Conservation (phyloP, 768 basidiomycete species). For the Boletus sp. region DNA sequence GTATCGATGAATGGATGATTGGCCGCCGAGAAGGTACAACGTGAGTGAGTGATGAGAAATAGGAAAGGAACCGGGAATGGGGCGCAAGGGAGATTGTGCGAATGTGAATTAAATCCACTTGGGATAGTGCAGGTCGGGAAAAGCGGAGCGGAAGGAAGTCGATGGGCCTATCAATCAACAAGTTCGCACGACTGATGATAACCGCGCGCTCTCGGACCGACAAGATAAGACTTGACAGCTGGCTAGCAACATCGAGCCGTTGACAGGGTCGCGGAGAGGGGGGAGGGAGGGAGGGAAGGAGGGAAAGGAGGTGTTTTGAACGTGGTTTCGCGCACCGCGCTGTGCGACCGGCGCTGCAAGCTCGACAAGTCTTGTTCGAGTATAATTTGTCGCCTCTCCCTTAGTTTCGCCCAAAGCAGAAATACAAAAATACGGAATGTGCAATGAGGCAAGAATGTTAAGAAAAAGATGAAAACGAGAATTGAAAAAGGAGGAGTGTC, state of each 20-base stretch:
- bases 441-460: constrained; percentile 33
- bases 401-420: constrained; percentile 24
- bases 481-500: constrained; percentile 36
- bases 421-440: constrained; percentile 35
- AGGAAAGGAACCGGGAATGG: constrained; percentile 10
- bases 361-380: constrained; percentile 27
- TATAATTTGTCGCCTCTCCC: constrained; percentile 19
- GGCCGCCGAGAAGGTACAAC: constrained; percentile 24
- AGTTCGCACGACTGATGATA: constrained; percentile 34
- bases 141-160: constrained; percentile 30
- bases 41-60: constrained; percentile 22
- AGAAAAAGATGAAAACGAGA: constrained; percentile 30
- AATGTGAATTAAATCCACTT: constrained; percentile 28
- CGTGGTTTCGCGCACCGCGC: constrained; percentile 31
- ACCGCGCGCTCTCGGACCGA: constrained; percentile 36
- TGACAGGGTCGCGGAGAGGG: constrained; percentile 27
- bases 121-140: constrained; percentile 18
- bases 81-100: constrained; percentile 29
- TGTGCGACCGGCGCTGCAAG: constrained; percentile 33
- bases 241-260: constrained; percentile 40
- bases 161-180: constrained; percentile 45
- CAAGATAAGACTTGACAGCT: constrained; percentile 27
- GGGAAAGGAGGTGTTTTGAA: constrained; percentile 21
- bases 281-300: neutral
- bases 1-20: constrained; percentile 26